phyloP scores from a whole-genome alignment of 2,329 filamentous ascomycete species.

The Pseudogymnoascus sp. region DNA sequence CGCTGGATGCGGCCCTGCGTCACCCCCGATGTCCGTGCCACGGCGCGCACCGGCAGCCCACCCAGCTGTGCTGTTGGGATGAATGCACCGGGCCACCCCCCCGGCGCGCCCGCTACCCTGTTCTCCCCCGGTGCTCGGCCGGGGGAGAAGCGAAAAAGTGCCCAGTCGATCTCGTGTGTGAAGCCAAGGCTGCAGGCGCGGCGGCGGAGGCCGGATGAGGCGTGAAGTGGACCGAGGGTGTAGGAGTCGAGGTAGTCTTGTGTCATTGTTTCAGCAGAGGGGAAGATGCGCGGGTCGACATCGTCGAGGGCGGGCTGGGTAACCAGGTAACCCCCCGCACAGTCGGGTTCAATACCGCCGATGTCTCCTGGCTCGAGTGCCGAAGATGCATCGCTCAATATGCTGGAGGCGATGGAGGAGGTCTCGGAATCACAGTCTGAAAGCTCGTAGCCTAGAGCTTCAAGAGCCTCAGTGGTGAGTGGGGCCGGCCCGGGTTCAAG shows the following conservation, averaged over 20 bases:
- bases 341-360: conserved; percentile 56
- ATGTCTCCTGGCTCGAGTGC: conserved; percentile 57
- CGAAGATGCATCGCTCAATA: conserved; percentile 38
- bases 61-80: conserved; percentile 55
- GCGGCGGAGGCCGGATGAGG: conserved; percentile 80
- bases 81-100: conserved; percentile 46
- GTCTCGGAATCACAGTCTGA: conserved; percentile 53
- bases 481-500: neutral
- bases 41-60: conserved; percentile 74
- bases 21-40: conserved; percentile 77
- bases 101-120: conserved; percentile 38
- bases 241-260: conserved; percentile 78
- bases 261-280: conserved; percentile 59
- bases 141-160: conserved; percentile 70
- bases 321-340: conserved; percentile 69
- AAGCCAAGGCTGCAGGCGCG: conserved; percentile 57
- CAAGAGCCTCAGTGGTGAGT: conserved; percentile 41
- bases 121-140: conserved; percentile 66
- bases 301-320: conserved; percentile 91
- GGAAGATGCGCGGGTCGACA: conserved; percentile 72
- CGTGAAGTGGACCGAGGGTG: conserved; percentile 74
- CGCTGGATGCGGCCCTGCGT: conserved; percentile 70
- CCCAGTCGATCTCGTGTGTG: conserved; percentile 92
- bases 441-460: conserved; percentile 51
- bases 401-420: conserved; percentile 27